Evolutionary conservation across 306 rosid species (phyloP), one percentile per base, ranked within the genome.

Genomic region (Datisca glomerata): DNA sequence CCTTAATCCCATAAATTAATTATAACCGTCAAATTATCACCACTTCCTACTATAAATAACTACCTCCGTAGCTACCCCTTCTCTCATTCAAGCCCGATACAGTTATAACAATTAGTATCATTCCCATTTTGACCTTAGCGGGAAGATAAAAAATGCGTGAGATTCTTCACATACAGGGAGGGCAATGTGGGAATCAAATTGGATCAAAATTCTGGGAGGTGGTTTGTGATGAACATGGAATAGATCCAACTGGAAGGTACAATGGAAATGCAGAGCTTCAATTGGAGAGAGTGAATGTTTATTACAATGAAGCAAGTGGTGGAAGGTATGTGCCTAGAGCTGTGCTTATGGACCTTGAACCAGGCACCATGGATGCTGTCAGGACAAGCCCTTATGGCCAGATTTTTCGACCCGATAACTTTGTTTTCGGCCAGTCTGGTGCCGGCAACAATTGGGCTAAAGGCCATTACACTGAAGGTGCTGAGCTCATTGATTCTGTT

Each of bases 281-380:
- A 59, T 53, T 79, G 19, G 83, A 74, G 28, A 64, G 89, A 39
- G 74, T 61, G 23, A 68, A 59, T 16, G 76, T 74, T 7, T 79
- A 79, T 55, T 74, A 59, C 69, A 78, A 67, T 12, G 87, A 78
- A 33, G 82, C 66, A 4, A 70, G 61, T 16, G 69, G 67, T 2
- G 71, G 82, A 2, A 66, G 93, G 7, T 81, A 70, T 9, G 93
- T 81, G 57, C 93, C 93, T 1, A 44, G 93, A 6, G 93, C 82
- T 12, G 93, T 81, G 66, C 63, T 76, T 3, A 76, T 81, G 86
- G 93, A 81, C 60, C 82, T 81, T 10, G 93, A 81, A 23, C 93
- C 93, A 0, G 93, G 93, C 12, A 81, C 93, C 53, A 81, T 81
- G 82, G 93, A 76, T 2, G 59, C 77, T 6, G 38, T 68, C 45